Evolutionary conservation across 768 basidiomycete genomes (phyloP), one percentile per base, ranked within the genome.

Genomic region (Lactarius hatsudake): DNA sequence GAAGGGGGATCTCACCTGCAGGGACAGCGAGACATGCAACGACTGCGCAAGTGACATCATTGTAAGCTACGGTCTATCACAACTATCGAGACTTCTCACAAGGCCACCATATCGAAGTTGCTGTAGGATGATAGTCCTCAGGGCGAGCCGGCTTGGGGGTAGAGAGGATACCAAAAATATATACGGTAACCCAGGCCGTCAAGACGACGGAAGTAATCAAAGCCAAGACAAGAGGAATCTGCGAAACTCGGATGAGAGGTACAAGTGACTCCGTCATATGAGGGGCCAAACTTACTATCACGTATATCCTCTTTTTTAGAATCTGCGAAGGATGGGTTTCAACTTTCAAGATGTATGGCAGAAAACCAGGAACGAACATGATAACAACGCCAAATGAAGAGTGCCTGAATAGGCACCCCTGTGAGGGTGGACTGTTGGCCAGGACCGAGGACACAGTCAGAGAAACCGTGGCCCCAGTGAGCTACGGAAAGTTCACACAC

Each of bases 321-420:
- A 67, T 60, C 66, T 67, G 38, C 38, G 20, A 23, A 23, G 5
- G 36, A 54, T 64, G 13, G 59, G 62, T 28, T 17, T 43, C 30
- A 38, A 60, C 59, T 28, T 17, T 43, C 30, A 38, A 60, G 9
- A 5, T 32, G 58, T 4, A 38, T 20, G 20, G 17, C 18, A 26
- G 28, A 38, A 28, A 20, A 38, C 28, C n/a, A 20, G n/a, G 30
- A 17, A 67, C 66, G 10, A 42, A 67, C 66, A 54, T 43, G 18
- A 26, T 60, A 64, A 56, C 66, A 67, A 23, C 59, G 58, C 59
- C 53, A 64, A 53, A 64, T 67, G 3, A 67, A 67, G 58, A 59
- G 48, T 40, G 58, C 62, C 15, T 67, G 66, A 48, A 67, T 64
- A 4, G 66, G 66, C 30, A 43, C 53, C 5, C 59, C 40, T n/a